Evolutionary conservation across 305 asterid species (phyloP), one percentile per base, ranked within the genome.

Genomic region (Fraxinus nigra): DNA sequence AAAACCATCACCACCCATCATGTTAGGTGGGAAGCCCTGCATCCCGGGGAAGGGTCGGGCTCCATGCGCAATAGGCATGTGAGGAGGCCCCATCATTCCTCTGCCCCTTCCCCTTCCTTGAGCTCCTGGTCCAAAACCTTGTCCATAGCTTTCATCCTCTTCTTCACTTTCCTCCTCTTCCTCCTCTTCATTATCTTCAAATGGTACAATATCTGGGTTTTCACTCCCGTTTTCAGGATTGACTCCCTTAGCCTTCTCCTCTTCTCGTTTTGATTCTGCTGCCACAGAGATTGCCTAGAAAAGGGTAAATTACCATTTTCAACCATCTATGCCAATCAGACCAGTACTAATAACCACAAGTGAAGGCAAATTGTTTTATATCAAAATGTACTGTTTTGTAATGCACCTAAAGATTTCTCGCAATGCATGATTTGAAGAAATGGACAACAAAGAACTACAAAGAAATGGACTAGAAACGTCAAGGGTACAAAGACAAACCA

Each of bases 121-220:
- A 48, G 86, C 89, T 76, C 82, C 82, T 75, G 85, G 78, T 35
- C 86, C 94, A 2, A 87, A 89, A 18, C 26, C 90, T 78, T 87
- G 94, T 37, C 85, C 87, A 80, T 80, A 83, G 83, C 80, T 87
- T 85, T 94, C 97, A 20, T 93, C 97, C 79, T 93, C 95, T 76
- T 93, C 97, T 80, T 93, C 97, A 63, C 92, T 90, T 87, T 93
- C 98, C 81, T 93, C 98, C 82, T 94, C 98, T 80, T 94, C 97
- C 81, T 88, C 97, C 81, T 92, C 94, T 89, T 94, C 98, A 78
- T 94, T 92, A 83, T 93, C 97, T 89, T 93, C 97, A 63, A 92
- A 94, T n/a, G 95, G 97, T 46, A 92, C 95, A 76, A 94, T 93
- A 79, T 94, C 97, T 43, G 97, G 98, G 79, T 93, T 90, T 85